Evolutionary conservation across 495 filamentous ascomycete genomes (phyloP), one percentile per base, ranked within the genome.

Genomic region (Saxophila tyrrhenica): DNA sequence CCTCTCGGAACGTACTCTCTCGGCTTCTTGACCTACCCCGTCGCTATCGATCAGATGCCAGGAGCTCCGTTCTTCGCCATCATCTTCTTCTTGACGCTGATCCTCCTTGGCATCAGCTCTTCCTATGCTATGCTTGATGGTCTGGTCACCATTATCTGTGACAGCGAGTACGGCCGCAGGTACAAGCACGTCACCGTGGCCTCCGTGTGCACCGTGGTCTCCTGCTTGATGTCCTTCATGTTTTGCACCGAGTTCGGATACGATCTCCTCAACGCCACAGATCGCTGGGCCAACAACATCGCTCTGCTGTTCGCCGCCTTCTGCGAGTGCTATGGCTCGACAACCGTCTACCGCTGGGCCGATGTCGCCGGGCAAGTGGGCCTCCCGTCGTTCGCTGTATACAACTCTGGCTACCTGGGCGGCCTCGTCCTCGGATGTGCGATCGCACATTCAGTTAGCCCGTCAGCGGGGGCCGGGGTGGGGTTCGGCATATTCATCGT

Each of bases 361-460:
- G 45, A 48, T 22, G 19, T 48, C 25, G 23, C 23, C 45, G 45
- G 45, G 19, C 45, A 48, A 22, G 45, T 48, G 19, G 45, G 45
- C 45, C 16, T 15, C 19, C 45, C 45, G n/a, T 22, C 45, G 22
- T 48, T 48, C 16, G 15, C 25, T 22, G 16, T 15, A 2, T 22
- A 48, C 23, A 22, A 22, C 23, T 48, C 25, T 22, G 45, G 45
- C 8, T 48, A 48, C 19, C 45, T 48, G 7, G 5, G 5, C 16
- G 45, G 19, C n/a, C n/a, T 22, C 16, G 3, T 48, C 16, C 15
- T 48, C 3, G 45, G 45, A 2, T 3, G 2, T 22, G 3, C 19
- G 3, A 22, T 48, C 16, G 45, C 16, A 25, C 45, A 48, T 15
- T 15, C 45, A 9, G 45, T 48, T 22, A 22, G 23, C 19, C 45